phyloP scores from a whole-genome alignment of 2,329 filamentous ascomycete species.

The Pezicula carpinea region DNA sequence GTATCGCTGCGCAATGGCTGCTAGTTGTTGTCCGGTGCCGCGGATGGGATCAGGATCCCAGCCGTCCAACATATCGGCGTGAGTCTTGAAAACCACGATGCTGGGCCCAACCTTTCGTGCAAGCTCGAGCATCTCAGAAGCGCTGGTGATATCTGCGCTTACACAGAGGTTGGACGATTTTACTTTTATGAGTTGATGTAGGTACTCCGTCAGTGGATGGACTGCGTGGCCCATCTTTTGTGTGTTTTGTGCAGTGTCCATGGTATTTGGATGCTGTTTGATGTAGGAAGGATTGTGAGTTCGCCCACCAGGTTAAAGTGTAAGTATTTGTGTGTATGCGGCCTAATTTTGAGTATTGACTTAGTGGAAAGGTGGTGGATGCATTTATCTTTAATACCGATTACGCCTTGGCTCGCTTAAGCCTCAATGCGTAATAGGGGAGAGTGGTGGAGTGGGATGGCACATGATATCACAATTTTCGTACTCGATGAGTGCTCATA shows the following conservation, averaged over 20 bases:
- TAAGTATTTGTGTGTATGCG: no score
- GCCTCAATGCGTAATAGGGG: no score
- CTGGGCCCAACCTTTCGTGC: background rate
- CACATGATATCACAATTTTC: no score
- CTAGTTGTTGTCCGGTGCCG: constrained; percentile 54
- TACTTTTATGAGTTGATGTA: background rate
- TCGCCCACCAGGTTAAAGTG: no score
- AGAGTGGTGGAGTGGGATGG: no score
- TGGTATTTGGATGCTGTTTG: background rate
- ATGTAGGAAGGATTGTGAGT: background rate
- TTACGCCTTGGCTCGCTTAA: no score
- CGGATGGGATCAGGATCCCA: constrained; percentile 56
- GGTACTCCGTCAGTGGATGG: background rate
- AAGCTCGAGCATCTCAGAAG: background rate
- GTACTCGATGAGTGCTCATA: no score
- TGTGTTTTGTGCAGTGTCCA: background rate
- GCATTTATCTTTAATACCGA: no score
- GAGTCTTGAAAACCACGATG: background rate
- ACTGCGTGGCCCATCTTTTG: background rate
- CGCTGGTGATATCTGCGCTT: background rate
- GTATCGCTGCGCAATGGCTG: constrained; percentile 52
- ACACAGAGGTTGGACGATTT: background rate
- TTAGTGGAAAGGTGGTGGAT: no score
- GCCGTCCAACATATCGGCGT: background rate
- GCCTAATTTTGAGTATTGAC: no score